phyloP scores from a whole-genome alignment of 2,329 filamentous ascomycete genomes.

The Pseudocercospora crystallina region DNA sequence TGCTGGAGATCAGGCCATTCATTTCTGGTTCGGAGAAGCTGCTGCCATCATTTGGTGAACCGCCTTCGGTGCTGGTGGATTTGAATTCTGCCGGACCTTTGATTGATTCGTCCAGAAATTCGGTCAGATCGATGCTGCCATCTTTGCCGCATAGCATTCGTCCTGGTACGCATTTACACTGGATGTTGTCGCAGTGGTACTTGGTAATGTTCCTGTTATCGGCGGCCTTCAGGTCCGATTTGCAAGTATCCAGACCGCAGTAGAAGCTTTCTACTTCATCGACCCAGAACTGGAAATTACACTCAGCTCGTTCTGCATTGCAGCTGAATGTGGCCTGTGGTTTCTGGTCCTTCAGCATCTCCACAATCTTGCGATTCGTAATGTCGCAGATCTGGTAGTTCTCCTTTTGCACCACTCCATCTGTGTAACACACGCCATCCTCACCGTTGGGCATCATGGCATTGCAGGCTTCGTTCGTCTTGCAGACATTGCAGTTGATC shows the following conservation, averaged over 20 bases:
- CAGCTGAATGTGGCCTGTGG: constrained; percentile 96
- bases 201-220: constrained; percentile 74
- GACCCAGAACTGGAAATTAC: constrained; percentile 99
- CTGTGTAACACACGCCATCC: constrained; percentile 86
- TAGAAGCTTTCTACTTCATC: constrained; percentile 94
- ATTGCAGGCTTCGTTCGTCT: constrained; percentile 77
- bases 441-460: constrained; percentile 73
- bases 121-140: constrained; percentile 86
- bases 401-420: constrained; percentile 85
- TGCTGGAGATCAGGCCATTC: constrained; percentile 80
- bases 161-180: constrained; percentile 83
- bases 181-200: constrained; percentile 81
- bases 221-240: constrained; percentile 67
- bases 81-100: constrained; percentile 84
- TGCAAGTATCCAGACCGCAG: constrained; percentile 81
- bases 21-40: constrained; percentile 88
- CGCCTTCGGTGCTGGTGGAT: constrained; percentile 58
- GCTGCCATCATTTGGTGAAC: constrained; percentile 67
- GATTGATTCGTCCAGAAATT: constrained; percentile 81
- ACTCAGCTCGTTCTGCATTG: constrained; percentile 69
- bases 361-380: constrained; percentile 89
- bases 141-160: constrained; percentile 92
- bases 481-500: constrained; percentile 96
- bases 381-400: constrained; percentile 99
- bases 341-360: constrained; percentile 78